Conservation (phyloP, 306 rosid species). For the Echinosophora koreensis region DNA sequence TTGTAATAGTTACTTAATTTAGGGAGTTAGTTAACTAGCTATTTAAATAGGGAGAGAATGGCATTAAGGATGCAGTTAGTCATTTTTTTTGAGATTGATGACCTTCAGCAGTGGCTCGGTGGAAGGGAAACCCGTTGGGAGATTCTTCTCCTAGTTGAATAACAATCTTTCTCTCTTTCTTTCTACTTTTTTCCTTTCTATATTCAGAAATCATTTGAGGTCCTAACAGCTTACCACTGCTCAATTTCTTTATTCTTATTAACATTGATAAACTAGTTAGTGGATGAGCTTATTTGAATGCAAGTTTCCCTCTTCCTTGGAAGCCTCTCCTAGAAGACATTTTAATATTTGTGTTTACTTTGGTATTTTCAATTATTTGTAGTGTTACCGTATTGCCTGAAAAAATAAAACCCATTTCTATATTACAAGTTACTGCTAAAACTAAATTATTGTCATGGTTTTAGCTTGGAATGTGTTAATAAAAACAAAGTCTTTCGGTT, state of each 20-base stretch:
- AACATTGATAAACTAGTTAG: conserved; percentile 14
- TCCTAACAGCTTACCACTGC: not conserved
- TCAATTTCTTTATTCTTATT: conserved; percentile 1
- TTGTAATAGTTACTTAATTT: too few species aligned
- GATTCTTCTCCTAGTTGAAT: too few species aligned
- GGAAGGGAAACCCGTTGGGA: too few species aligned
- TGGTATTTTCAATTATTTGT: not conserved
- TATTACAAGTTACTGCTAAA: not conserved
- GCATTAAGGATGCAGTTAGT: too few species aligned
- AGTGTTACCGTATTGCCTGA: not conserved
- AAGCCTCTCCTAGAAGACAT: not conserved
- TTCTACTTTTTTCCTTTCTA: too few species aligned
- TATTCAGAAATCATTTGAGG: too few species aligned
- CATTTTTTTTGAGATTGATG: too few species aligned
- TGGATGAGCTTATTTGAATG: not conserved
- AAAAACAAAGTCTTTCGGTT: not conserved
- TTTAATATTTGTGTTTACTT: not conserved
- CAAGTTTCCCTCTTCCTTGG: not conserved
- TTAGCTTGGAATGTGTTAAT: not conserved
- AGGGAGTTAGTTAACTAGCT: too few species aligned
- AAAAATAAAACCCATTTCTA: conserved; percentile 16
- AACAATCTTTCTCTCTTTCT: too few species aligned
- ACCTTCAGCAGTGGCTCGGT: too few species aligned
- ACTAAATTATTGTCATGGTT: conserved; percentile 15
- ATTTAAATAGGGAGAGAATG: too few species aligned